phyloP scores from a whole-genome alignment of 176 grass and related monocot species.

The barley (Hordeum vulgare) region DNA sequence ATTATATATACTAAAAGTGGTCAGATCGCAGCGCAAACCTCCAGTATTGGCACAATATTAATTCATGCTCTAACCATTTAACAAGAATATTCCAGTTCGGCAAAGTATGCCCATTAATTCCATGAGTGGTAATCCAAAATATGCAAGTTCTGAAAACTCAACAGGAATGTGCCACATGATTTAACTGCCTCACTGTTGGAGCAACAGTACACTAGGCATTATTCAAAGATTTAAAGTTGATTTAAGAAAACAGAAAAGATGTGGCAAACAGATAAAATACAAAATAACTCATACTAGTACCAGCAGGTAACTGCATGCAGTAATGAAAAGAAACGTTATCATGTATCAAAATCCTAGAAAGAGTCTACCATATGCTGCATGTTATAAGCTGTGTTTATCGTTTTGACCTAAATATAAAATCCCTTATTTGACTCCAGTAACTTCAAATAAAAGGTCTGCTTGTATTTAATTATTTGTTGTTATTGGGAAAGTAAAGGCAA shows the following conservation, averaged over 20 bases:
- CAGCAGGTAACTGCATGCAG: not conserved
- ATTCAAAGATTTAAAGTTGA: constrained; percentile 17
- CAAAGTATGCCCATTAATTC: not conserved
- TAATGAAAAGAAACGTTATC: not conserved
- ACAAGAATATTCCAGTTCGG: not conserved
- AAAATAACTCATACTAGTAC: constrained; percentile 8
- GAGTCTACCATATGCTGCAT: not conserved
- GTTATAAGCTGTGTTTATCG: not conserved
- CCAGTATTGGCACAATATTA: not conserved
- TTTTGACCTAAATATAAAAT: constrained; percentile 7
- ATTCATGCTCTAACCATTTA: not conserved
- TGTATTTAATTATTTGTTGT: not conserved
- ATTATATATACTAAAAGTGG: not conserved
- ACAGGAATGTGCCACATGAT: not conserved
- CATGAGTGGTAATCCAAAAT: not conserved
- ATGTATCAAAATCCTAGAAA: not conserved
- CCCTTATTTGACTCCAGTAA: not conserved
- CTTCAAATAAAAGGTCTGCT: constrained; percentile 8
- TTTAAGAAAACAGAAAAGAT: constrained; percentile 6
- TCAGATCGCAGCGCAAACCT: not conserved
- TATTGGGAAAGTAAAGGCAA: not conserved
- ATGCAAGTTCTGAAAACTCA: constrained; percentile 16
- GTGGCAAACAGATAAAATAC: not conserved
- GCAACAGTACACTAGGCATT: not conserved
- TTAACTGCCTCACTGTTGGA: not conserved